These are phyloP conservation scores for Alliaria petiolata DNA, from an alignment of 345 rosid species.

Conservation along the genomic window DNA sequence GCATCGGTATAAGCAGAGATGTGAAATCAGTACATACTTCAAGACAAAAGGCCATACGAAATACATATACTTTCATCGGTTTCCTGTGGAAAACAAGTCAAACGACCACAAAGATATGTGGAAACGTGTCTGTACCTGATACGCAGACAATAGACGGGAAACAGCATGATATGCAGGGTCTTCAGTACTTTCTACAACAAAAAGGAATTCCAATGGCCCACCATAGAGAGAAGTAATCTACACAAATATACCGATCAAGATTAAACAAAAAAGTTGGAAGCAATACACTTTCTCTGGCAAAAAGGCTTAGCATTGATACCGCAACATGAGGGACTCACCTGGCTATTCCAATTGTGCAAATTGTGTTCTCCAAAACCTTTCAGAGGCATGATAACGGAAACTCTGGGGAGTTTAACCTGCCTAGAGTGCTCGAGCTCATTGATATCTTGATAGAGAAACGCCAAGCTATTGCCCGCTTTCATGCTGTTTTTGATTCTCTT, in stretches of 20 bases:
- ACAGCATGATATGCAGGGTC: slow-evolving; percentile 90
- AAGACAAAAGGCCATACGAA: slow-evolving; percentile 1
- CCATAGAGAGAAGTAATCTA: slow-evolving; percentile 98
- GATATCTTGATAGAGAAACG: slow-evolving; percentile 76
- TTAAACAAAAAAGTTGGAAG: neutral
- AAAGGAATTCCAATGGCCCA: slow-evolving; percentile 89
- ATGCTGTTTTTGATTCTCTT: slow-evolving; percentile 56
- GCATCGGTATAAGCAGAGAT: neutral
- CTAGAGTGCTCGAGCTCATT: slow-evolving; percentile 80
- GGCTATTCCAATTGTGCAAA: slow-evolving; percentile 93
- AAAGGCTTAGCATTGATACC: neutral
- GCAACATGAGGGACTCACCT: slow-evolving; percentile 46
- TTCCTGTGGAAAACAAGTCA: too few relatives aligned
- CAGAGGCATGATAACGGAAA: slow-evolving; percentile 85
- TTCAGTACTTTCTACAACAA: slow-evolving; percentile 87
- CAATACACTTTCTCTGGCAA: too few relatives aligned
- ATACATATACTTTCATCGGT: neutral
- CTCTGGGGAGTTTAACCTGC: slow-evolving; percentile 81
- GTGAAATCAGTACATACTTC: slow-evolving; percentile 18
- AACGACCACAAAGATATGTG: neutral
- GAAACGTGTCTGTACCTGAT: slow-evolving; percentile 49
- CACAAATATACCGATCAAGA: slow-evolving; percentile 11
- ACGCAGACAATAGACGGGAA: slow-evolving; percentile 52
- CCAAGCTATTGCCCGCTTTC: slow-evolving; percentile 81
- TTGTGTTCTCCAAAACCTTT: slow-evolving; percentile 98